Evolutionary conservation across 495 filamentous ascomycete species (phyloP), one percentile per base, ranked within the genome.

Genomic region (Penicillium diatomitis): DNA sequence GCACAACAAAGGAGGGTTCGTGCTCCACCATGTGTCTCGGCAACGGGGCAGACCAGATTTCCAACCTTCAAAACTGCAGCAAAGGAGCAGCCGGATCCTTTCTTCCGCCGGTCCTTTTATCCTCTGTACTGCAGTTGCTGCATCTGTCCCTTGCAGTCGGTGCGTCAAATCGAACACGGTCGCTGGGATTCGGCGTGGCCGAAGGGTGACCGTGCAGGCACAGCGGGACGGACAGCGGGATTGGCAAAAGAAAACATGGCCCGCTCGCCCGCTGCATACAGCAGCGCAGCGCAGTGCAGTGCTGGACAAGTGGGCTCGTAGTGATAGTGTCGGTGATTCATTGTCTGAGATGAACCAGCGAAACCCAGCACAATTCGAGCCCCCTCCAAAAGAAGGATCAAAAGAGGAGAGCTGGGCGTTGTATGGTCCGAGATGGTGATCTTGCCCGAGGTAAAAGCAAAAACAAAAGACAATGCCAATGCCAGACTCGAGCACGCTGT

Each of bases 101-200:
- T 20, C 20, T 20, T 2, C 42, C 45, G n/a, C 48, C 58, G 56
- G 58, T 51, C 52, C 48, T 42, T 27, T 37, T 32, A 37, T 55
- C 49, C 58, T 51, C 49, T 31, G 12, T n/a, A 34, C 34, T 42
- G 6, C 31, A 30, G 41, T 20, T 31, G 43, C 39, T 40, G 49
- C 40, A 38, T 37, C 4, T 11, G 46, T 56, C 49, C 58, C 58
- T 59, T 59, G 58, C 58, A 62, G 58, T 43, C 2, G 27, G 37
- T 48, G 49, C 47, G 12, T 12, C 11, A 38, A 30, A 3, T 29
- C 44, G 28, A 43, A 39, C 55, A 51, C 44, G 48, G 46, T 46
- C 3, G 34, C 29, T 53, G 52, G 53, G 52, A 46, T 46, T 45
- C 37, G 30, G 11, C 29, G 20, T 43, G 33, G 42, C 10, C 10